Base-by-base conservation (phyloP, 2,329 filamentous ascomycete genomes). In the Microsporum ferrugineum region DNA sequence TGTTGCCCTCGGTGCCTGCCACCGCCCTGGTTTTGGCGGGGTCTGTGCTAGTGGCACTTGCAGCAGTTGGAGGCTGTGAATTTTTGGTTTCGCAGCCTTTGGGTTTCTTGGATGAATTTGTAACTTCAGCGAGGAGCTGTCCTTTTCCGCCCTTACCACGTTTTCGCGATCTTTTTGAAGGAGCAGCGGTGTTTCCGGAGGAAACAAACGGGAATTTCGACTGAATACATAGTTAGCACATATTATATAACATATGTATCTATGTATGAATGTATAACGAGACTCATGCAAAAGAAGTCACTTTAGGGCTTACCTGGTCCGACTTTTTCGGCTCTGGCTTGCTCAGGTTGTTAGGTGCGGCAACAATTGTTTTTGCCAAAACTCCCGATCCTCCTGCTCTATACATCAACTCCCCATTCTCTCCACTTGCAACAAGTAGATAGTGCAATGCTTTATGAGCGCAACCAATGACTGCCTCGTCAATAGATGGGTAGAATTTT, bases 381-480 rank as follows among this genome's bases (percentile, higher is more conserved):
- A n/a, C 2, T 17, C 29, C 31, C 10, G 31, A n/a, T n/a, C n/a
- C n/a, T 5, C 29, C 14, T 55, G 2, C 4, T 10, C 12, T 6
- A 55, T 34, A 4, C 49, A 55, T 60, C 29, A 34, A n/a, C 2
- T 41, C 55, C 5, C 34, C 53, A 27, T 57, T 57, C 29, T 45
- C 12, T 5, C 10, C 36, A 23, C n/a, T 17, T 7, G 31, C 23
- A 17, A 60, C 29, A 31, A 64, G 34, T 29, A 64, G 27, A 31
- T 38, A 33, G 43, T 72, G 65, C 17, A 75, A 36, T 10, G 68
- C 67, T 34, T 64, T 59, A 49, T 74, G 70, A 0, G 71, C 69
- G 23, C 67, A 66, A 0, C 66, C 66, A 29, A 71, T 69, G n/a
- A 65, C 64, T 1, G 71, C 72, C 12, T 69, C 65, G 2, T 53